A percentile compares a stretch with the other conserved stretches of the same genome.
phyloP scores from a whole-genome alignment of 2,329 filamentous ascomycete genomes.

The Pyrenophora seminiperda region DNA sequence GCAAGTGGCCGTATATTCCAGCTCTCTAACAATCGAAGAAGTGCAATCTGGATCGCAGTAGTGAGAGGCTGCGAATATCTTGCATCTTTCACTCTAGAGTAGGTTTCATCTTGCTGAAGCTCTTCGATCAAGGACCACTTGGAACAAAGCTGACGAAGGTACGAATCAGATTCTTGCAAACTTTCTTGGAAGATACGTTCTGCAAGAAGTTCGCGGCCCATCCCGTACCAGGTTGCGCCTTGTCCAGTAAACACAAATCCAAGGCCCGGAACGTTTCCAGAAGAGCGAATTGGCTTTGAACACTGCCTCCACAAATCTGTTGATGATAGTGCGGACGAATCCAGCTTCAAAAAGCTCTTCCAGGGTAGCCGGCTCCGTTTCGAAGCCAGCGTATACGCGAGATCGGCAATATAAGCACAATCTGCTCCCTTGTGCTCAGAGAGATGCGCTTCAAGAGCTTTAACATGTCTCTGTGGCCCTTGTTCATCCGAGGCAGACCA shows the following conservation, averaged over 20 bases:
- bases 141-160: slow-evolving; percentile 13
- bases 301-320: background rate
- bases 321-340: background rate
- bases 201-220: slow-evolving; percentile 24
- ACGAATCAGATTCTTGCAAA: slow-evolving; percentile 5
- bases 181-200: slow-evolving; percentile 16
- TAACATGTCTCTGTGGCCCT: too few species aligned
- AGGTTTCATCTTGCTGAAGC: background rate
- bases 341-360: background rate
- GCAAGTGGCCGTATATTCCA: slow-evolving; percentile 17
- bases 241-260: slow-evolving; percentile 36
- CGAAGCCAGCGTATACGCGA: background rate
- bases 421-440: background rate
- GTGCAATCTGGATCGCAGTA: slow-evolving; percentile 22
- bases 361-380: background rate
- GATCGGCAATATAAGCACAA: background rate
- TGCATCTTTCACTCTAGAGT: background rate
- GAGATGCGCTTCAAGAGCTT: background rate
- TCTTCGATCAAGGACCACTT: slow-evolving; percentile 9
- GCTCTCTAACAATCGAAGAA: slow-evolving; percentile 18
- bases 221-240: slow-evolving; percentile 31
- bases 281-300: background rate
- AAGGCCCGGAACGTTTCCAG: background rate
- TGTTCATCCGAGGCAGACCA: too few species aligned
- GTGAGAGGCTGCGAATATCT: slow-evolving; percentile 21